phyloP scores from a whole-genome alignment of 2,329 filamentous ascomycete genomes.

The Nemania sp. region DNA sequence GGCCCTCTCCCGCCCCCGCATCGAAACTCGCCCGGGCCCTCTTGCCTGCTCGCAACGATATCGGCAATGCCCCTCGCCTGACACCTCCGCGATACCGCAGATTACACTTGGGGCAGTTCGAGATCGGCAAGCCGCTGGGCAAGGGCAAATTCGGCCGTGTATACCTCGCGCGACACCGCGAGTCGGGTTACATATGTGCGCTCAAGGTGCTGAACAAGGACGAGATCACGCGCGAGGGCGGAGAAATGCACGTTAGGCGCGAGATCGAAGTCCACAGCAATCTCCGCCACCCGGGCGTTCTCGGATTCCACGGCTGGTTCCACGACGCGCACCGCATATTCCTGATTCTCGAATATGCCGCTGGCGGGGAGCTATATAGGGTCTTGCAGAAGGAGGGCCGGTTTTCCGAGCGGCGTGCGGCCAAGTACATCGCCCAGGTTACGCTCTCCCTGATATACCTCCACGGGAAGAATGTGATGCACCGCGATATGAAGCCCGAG shows the following conservation, averaged over 20 bases:
- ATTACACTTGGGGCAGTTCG: conserved; percentile 90
- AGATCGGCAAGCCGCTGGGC: conserved; percentile 81
- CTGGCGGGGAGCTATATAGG: conserved; percentile 83
- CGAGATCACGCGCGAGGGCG: conserved; percentile 71
- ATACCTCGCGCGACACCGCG: conserved; percentile 78
- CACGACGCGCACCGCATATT: conserved; percentile 86
- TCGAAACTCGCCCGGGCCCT: too few species aligned
- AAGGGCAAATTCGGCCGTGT: conserved; percentile 87
- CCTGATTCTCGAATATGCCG: conserved; percentile 85
- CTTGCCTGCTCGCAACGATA: neutral
- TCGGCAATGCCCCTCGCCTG: neutral
- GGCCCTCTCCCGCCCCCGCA: too few species aligned
- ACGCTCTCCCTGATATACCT: conserved; percentile 82
- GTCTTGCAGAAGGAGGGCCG: conserved; percentile 74
- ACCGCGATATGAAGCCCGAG: conserved; percentile 95
- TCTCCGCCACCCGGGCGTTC: conserved; percentile 80
- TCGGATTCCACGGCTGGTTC: conserved; percentile 83
- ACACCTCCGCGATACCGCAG: neutral
- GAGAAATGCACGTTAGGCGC: conserved; percentile 82
- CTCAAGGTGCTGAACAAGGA: conserved; percentile 84
- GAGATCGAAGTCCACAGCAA: conserved; percentile 90
- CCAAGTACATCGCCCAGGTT: conserved; percentile 86
- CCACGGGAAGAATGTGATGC: conserved; percentile 94
- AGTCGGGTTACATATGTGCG: conserved; percentile 79
- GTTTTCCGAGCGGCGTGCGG: conserved; percentile 82